Base-by-base conservation (phyloP, 2,329 filamentous ascomycete genomes). In the Mycogone perniciosa region DNA sequence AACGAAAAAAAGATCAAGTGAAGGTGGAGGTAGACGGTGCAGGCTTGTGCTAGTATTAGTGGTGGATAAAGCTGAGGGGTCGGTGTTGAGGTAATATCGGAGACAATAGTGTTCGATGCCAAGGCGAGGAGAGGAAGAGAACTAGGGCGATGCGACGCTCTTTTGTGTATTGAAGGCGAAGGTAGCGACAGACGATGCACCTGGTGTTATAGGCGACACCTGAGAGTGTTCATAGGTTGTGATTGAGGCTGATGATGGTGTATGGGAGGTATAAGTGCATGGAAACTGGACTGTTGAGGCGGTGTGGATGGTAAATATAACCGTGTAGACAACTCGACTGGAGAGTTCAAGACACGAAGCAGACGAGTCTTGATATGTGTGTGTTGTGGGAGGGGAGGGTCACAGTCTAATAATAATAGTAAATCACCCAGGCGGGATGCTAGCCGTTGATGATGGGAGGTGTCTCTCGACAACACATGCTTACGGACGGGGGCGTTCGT, bases 401-500 rank as follows among this genome's bases (percentile, higher is more conserved):
- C 45, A 52, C 40, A 45, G 50, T 44, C 42, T 47, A 34, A 45
- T 52, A 31, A 52, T 44, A 52, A 48, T 20, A 20, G 20, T 20
- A 20, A 20, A 20, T 2, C 20, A 20, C 20, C 46, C 48, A 52
- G 45, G 45, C 31, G 50, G 48, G 50, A 52, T 48, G 50, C 20
- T 20, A 20, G 20, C 20, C 20, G 30, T 45, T 52, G 50, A 45
- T 31, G 50, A 52, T 52, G 20, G 50, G 45, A 39, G 50, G 45
- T 34, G 48, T 48, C 33, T 31, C 40, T 52, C 50, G 43, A 48
- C 45, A 48, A 44, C 42, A 20, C 20, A 20, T 52, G 50, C 50
- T 52, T 39, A 52, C 50, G 20, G 20, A 20, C 30, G 50, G 20
- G 48, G 44, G 44, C 44, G 45, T 52, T 52, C 44, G 40, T 48